These are phyloP conservation scores for Eucalyptus regnans DNA, from an alignment of 345 rosid genomes.

Conservation along the genomic window DNA sequence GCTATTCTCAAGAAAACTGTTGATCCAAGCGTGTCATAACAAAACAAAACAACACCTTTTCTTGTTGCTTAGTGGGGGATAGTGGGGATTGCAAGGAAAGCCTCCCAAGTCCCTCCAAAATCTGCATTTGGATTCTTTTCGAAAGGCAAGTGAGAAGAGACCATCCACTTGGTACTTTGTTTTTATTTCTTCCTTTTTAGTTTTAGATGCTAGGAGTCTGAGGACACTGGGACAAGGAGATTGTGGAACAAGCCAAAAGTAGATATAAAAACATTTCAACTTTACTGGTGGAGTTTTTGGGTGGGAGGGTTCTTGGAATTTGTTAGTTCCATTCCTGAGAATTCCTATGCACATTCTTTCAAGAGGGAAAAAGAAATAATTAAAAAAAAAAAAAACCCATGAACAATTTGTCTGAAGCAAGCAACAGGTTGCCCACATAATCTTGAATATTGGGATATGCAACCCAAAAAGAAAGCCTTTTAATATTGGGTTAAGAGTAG, in stretches of 20 bases:
- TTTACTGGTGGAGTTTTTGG: background rate
- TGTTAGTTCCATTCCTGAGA: background rate
- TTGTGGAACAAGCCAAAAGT: background rate
- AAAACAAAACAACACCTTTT: slow-evolving; percentile 19
- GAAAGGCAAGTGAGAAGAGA: background rate
- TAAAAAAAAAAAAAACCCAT: too few species aligned
- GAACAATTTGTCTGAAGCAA: background rate
- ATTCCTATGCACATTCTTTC: background rate
- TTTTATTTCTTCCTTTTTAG: background rate
- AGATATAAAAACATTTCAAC: background rate
- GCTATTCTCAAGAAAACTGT: slow-evolving; percentile 9
- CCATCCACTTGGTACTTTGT: background rate
- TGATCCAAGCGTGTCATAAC: slow-evolving; percentile 34
- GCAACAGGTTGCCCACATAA: background rate
- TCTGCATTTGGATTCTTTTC: slow-evolving; percentile 14
- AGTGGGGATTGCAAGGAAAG: slow-evolving; percentile 27
- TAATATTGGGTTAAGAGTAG: background rate
- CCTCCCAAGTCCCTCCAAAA: slow-evolving; percentile 17
- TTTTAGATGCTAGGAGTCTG: background rate
- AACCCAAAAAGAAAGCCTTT: background rate
- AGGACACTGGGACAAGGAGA: background rate
- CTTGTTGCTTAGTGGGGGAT: slow-evolving; percentile 38
- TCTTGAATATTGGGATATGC: background rate
- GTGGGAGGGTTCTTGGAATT: background rate
- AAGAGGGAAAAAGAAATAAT: background rate